A percentile compares a stretch with the other conserved stretches of the same genome.
Evolutionary conservation across 2,329 filamentous ascomycete genomes (phyloP).

Genomic region (Daldinia eschscholtzii): DNA sequence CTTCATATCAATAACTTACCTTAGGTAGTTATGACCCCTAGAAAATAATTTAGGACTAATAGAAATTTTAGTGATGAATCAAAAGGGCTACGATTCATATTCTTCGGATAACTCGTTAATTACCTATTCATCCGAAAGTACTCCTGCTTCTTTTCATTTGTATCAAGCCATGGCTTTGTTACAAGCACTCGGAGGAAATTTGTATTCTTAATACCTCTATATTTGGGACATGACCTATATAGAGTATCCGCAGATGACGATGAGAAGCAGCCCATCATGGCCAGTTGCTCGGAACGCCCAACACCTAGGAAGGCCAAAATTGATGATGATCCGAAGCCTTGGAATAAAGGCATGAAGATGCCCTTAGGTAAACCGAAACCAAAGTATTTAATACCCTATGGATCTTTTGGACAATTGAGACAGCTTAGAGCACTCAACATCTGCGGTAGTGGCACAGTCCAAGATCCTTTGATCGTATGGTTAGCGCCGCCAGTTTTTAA

Average conservation of each 20-base stretch:
- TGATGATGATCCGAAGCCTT: background rate
- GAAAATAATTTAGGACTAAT: background rate
- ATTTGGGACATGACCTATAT: too few species aligned
- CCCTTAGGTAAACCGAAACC: slow-evolving; percentile 28
- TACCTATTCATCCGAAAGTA: background rate
- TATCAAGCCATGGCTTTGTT: background rate
- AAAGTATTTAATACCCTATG: background rate
- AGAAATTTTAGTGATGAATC: background rate
- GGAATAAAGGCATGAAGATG: slow-evolving; percentile 31
- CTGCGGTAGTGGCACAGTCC: slow-evolving; percentile 24
- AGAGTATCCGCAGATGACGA: background rate
- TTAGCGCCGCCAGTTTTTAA: slow-evolving; percentile 22
- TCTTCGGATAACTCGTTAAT: background rate
- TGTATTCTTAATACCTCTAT: background rate
- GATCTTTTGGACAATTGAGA: slow-evolving; percentile 4
- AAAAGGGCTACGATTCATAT: background rate
- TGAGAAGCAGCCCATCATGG: background rate
- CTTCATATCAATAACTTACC: background rate
- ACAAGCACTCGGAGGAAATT: background rate
- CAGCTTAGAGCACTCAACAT: slow-evolving; percentile 8
- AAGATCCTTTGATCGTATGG: slow-evolving; percentile 33
- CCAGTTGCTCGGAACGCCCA: background rate
- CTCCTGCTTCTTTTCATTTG: background rate
- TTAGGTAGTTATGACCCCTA: too few species aligned
- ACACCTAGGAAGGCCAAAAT: background rate